Conservation (phyloP, 2,329 filamentous ascomycete genomes). For the Talaromyces piceae region DNA sequence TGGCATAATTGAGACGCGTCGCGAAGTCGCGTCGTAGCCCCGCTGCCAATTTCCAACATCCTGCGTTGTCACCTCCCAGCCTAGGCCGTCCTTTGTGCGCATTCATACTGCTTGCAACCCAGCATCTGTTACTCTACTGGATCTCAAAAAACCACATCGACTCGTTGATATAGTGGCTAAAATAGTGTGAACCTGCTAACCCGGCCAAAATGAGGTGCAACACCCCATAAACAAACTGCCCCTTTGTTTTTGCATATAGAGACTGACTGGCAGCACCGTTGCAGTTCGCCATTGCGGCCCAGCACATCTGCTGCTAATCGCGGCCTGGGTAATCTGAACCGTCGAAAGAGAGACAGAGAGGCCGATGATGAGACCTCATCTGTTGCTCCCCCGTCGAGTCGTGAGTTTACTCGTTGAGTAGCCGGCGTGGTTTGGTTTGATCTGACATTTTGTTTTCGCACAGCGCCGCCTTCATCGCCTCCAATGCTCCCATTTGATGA, state of each 20-base stretch:
- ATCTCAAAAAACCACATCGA: background rate
- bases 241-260: background rate
- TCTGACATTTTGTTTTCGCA: slow-evolving; percentile 11
- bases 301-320: slow-evolving; percentile 80
- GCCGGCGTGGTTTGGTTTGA: background rate
- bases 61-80: background rate
- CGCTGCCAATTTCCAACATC: background rate
- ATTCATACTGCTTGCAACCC: background rate
- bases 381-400: slow-evolving; percentile 54
- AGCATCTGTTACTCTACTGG: background rate
- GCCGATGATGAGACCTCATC: slow-evolving; percentile 57
- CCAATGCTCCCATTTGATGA: slow-evolving; percentile 47
- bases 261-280: background rate
- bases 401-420: slow-evolving; percentile 38
- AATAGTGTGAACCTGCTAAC: background rate
- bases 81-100: background rate
- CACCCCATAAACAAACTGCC: slow-evolving; percentile 1
- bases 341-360: slow-evolving; percentile 59
- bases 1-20: background rate
- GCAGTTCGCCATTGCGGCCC: slow-evolving; percentile 72
- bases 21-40: background rate
- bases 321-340: slow-evolving; percentile 48
- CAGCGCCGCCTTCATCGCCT: slow-evolving; percentile 51
- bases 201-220: slow-evolving; percentile 10
- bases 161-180: background rate